These are phyloP conservation scores for Phanerochaete sordida DNA, from an alignment of 768 basidiomycete species.

Conservation along the genomic window DNA sequence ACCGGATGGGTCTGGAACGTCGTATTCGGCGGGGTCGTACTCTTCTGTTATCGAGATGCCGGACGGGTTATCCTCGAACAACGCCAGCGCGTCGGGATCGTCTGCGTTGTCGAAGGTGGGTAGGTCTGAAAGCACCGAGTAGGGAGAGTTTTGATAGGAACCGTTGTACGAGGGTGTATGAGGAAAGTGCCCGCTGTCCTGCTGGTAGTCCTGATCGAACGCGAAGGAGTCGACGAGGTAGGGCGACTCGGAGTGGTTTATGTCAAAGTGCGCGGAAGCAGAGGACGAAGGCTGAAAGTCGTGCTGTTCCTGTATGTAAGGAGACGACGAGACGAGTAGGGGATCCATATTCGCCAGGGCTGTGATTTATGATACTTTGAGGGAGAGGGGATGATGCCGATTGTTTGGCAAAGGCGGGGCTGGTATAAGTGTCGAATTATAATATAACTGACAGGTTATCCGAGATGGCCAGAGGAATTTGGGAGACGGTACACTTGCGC, in stretches of 20 bases:
- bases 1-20: constrained; percentile 44
- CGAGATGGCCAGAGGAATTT: constrained; percentile 7
- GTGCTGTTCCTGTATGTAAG: constrained; percentile 9
- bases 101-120: constrained; percentile 26
- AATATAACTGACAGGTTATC: constrained; percentile 4
- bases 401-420: constrained; percentile 10
- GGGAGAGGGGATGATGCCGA: constrained; percentile 8
- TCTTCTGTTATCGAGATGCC: constrained; percentile 36
- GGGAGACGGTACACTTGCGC: background rate
- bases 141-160: constrained; percentile 71
- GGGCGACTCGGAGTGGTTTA: constrained; percentile 23
- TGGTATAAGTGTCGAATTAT: background rate
- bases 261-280: constrained; percentile 17
- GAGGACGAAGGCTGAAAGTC: constrained; percentile 13
- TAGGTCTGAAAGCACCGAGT: constrained; percentile 67
- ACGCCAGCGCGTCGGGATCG: constrained; percentile 37
- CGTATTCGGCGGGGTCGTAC: constrained; percentile 76
- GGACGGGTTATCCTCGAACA: constrained; percentile 47
- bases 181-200: constrained; percentile 38
- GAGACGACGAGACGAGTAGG: constrained; percentile 11
- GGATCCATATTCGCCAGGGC: constrained; percentile 10
- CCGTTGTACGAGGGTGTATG: constrained; percentile 58
- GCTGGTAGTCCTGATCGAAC: constrained; percentile 31
- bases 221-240: constrained; percentile 38
- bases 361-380: constrained; percentile 11